Conservation (phyloP, 768 basidiomycete genomes). For the Hydnomerulius pinastri region DNA sequence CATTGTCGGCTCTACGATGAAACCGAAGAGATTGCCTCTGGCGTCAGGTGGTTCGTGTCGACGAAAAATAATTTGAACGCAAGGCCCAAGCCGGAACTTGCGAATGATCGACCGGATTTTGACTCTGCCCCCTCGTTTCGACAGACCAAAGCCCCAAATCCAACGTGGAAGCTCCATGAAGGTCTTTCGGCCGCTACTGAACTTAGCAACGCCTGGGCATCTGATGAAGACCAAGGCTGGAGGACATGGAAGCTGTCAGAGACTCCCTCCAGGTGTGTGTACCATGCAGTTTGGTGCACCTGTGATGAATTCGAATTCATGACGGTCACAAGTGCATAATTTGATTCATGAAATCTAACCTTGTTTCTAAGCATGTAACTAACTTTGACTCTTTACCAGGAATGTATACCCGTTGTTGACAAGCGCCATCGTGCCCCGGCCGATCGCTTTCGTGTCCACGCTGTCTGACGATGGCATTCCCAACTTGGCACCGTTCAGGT, state of each 20-base stretch:
- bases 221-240: conserved; percentile 36
- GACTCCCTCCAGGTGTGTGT: conserved; percentile 31
- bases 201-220: conserved; percentile 29
- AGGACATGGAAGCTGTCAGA: conserved; percentile 44
- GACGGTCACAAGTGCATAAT: background rate
- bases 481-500: conserved; percentile 74
- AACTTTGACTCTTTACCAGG: conserved; percentile 26
- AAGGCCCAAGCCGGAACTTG: background rate
- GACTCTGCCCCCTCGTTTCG: conserved; percentile 33
- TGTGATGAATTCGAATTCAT: background rate
- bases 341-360: conserved; percentile 16
- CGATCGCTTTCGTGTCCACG: conserved; percentile 68
- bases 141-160: conserved; percentile 40
- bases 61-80: background rate
- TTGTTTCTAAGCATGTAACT: conserved; percentile 20
- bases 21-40: background rate
- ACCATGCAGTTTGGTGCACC: conserved; percentile 10
- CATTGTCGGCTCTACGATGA: conserved; percentile 1
- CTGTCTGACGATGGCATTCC: conserved; percentile 48
- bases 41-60: conserved; percentile 2
- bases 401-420: conserved; percentile 53
- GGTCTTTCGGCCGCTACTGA: conserved; percentile 28
- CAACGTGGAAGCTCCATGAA: conserved; percentile 46
- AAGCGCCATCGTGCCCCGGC: conserved; percentile 63
- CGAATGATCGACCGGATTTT: conserved; percentile 13